Evolutionary conservation across 257 asterid genomes (phyloP).

Genomic region (Thymus mandschuricus): DNA sequence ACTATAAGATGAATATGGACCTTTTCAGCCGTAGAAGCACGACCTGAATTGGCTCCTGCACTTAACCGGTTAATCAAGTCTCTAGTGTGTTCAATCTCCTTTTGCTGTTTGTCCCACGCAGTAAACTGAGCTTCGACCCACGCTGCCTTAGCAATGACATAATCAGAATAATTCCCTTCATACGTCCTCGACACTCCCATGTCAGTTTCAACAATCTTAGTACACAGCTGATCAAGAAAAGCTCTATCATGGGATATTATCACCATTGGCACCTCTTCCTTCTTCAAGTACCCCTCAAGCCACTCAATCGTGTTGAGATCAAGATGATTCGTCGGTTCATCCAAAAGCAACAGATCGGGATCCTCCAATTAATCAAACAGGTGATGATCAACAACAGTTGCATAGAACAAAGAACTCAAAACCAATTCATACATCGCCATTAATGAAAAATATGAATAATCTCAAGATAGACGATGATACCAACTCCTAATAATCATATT

Average conservation of each 20-base stretch:
- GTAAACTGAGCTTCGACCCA: conserved; percentile 85
- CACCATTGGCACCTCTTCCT: conserved; percentile 97
- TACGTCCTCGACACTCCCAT: conserved; percentile 91
- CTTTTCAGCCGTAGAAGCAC: conserved; percentile 99
- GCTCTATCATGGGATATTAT: conserved; percentile 98
- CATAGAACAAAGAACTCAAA: not conserved
- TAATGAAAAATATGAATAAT: too few relatives aligned
- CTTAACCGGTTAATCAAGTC: conserved; percentile 79
- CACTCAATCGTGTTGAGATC: conserved; percentile 97
- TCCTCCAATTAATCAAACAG: conserved; percentile 57
- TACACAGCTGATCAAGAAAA: conserved; percentile 92
- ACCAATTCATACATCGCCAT: not conserved
- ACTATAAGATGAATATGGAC: conserved; percentile 33
- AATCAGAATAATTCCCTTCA: conserved; percentile 84
- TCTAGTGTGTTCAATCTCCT: conserved; percentile 86
- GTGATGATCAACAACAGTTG: conserved; percentile 30
- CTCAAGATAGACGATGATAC: not conserved
- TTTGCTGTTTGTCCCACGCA: conserved; percentile 96
- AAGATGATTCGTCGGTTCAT: conserved; percentile 98
- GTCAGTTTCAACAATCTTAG: conserved; percentile 94
- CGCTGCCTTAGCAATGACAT: conserved; percentile 67
- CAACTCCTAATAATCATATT: conserved; percentile 10
- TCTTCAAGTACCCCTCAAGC: conserved; percentile 90
- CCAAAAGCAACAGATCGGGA: conserved; percentile 85
- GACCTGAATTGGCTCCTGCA: conserved; percentile 97